Conservation (phyloP, 1,284 basidiomycete genomes). For the Cryptococcus sp. region DNA sequence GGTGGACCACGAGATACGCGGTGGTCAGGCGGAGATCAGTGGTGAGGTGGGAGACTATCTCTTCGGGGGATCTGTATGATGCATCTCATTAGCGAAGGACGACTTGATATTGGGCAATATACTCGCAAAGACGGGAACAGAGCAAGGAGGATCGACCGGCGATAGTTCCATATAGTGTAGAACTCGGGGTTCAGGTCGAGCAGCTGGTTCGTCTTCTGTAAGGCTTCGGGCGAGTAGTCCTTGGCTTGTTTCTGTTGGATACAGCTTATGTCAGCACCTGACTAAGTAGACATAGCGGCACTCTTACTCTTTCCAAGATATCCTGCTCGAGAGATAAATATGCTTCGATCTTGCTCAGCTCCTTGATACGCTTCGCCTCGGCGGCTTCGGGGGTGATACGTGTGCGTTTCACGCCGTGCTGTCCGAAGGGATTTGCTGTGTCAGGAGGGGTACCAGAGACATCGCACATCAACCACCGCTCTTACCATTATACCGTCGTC, state of each 20-base stretch:
- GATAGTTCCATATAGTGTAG: conserved; percentile 91
- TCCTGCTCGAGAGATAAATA: conserved; percentile 67
- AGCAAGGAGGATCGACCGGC: conserved; percentile 70
- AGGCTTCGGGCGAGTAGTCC: conserved; percentile 66
- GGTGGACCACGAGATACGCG: conserved; percentile 70
- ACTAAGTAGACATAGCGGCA: not conserved
- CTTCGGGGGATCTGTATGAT: conserved; percentile 58
- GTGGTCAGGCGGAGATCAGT: conserved; percentile 78
- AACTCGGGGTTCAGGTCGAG: conserved; percentile 82
- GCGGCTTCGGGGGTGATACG: conserved; percentile 62
- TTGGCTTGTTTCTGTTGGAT: conserved; percentile 60
- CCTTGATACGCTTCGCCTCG: conserved; percentile 64
- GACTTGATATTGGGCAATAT: not conserved
- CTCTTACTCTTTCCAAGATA: conserved; percentile 62
- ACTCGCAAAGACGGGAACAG: conserved; percentile 65
- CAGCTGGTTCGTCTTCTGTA: conserved; percentile 69
- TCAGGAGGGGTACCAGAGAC: not conserved
- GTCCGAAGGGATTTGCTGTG: not conserved
- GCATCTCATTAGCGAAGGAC: not conserved
- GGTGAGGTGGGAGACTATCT: conserved; percentile 63
- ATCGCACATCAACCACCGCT: not conserved
- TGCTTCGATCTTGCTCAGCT: conserved; percentile 68
- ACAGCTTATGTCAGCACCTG: not conserved
- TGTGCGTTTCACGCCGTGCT: conserved; percentile 77
- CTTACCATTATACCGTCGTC: not conserved